Conservation (phyloP, 208 protist species). For the Borovskyia barvae region DNA sequence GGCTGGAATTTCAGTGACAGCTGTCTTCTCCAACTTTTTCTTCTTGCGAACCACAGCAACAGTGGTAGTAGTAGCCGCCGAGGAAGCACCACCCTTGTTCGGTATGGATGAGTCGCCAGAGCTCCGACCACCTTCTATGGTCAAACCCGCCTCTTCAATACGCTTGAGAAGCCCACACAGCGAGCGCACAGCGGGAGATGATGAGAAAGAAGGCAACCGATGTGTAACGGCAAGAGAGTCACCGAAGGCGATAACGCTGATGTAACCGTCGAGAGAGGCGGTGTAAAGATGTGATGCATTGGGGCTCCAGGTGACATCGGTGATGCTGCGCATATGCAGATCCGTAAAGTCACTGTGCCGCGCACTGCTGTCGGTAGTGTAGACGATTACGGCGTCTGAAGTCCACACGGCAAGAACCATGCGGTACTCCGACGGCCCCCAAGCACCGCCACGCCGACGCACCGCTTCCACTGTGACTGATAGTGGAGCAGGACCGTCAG, state of each 20-base stretch:
- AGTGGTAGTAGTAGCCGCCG: background rate
- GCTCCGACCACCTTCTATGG: conserved; percentile 25
- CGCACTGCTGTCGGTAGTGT: conserved; percentile 77
- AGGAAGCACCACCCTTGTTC: background rate
- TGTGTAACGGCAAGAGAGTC: conserved; percentile 46
- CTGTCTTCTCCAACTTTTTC: conserved; percentile 43
- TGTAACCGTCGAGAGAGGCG: conserved; percentile 81
- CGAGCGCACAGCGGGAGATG: conserved; percentile 32
- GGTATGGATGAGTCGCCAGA: background rate
- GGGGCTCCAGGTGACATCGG: conserved; percentile 76
- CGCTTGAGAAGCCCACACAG: conserved; percentile 38
- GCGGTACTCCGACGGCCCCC: conserved; percentile 79
- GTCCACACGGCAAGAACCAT: conserved; percentile 88
- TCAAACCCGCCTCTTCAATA: conserved; percentile 23
- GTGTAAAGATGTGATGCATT: conserved; percentile 66
- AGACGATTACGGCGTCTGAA: conserved; percentile 78
- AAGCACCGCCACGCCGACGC: conserved; percentile 32
- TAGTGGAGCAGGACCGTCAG: background rate
- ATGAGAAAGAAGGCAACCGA: conserved; percentile 61
- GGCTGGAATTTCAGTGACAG: conserved; percentile 12
- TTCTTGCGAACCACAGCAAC: conserved; percentile 77
- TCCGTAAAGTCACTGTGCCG: conserved; percentile 88
- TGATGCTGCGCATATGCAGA: conserved; percentile 87
- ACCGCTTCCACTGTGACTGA: background rate
- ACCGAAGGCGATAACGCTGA: conserved; percentile 73